Conservation (phyloP, 371 early-diverging fungal genomes). For the Apophysomyces elegans region DNA sequence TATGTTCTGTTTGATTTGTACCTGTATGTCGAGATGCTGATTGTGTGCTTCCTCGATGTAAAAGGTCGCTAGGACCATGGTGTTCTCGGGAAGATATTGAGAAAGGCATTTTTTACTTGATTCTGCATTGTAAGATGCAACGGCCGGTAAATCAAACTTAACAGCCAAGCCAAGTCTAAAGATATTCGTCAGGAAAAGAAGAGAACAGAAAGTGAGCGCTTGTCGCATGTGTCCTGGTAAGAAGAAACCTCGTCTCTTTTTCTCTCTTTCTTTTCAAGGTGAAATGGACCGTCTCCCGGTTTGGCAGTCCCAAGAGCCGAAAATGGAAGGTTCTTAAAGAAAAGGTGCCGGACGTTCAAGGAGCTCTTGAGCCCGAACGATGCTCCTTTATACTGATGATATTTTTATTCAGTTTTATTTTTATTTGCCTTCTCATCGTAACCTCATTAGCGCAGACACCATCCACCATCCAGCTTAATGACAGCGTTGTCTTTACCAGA, state of each 20-base stretch:
- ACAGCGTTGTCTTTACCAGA: conserved; percentile 13
- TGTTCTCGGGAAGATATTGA: conserved; percentile 74
- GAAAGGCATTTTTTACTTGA: conserved; percentile 68
- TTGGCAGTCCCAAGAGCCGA: conserved; percentile 1
- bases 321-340: neutral
- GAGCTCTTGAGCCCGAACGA: neutral
- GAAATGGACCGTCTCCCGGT: neutral
- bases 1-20: conserved; percentile 20
- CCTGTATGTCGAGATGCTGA: conserved; percentile 76
- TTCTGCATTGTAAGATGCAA: conserved; percentile 34
- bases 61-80: conserved; percentile 73
- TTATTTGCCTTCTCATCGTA: neutral
- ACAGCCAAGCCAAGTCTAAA: conserved; percentile 49
- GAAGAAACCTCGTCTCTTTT: too few relatives aligned
- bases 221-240: neutral
- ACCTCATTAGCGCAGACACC: neutral
- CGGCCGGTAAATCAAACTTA: conserved; percentile 77
- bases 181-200: neutral
- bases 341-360: neutral
- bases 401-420: neutral
- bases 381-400: neutral
- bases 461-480: conserved; percentile 21
- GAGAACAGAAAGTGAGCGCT: neutral
- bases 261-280: too few relatives aligned
- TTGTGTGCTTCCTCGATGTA: conserved; percentile 68